phyloP scores from a whole-genome alignment of 192 early-diverging fungal species.

The Rhizoclosmatium sp. region DNA sequence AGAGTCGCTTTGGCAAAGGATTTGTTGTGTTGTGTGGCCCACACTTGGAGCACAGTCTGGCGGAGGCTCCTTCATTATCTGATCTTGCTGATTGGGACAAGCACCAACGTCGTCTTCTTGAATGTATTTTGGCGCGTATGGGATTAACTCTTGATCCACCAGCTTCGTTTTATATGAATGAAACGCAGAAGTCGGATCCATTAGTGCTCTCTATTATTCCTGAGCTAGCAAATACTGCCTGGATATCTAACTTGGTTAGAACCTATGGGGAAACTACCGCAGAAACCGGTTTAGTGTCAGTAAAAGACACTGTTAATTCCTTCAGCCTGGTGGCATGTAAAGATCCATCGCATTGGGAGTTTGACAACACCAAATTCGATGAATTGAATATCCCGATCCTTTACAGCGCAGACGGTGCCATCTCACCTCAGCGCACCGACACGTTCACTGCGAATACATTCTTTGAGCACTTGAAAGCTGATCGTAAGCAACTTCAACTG shows the following conservation, averaged over 20 bases:
- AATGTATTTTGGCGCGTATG: slow-evolving; percentile 67
- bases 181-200: slow-evolving; percentile 1
- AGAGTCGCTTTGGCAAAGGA: slow-evolving; percentile 65
- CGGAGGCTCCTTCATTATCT: slow-evolving; percentile 15
- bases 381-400: background rate
- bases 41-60: slow-evolving; percentile 84
- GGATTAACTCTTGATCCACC: slow-evolving; percentile 63
- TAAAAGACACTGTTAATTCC: slow-evolving; percentile 39
- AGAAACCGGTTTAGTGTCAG: slow-evolving; percentile 1
- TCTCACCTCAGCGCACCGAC: background rate
- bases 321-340: slow-evolving; percentile 23
- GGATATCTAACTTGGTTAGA: slow-evolving; percentile 6
- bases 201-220: slow-evolving; percentile 8
- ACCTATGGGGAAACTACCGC: background rate
- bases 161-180: background rate
- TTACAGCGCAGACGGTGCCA: background rate
- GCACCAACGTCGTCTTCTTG: slow-evolving; percentile 38
- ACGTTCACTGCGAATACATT: slow-evolving; percentile 35
- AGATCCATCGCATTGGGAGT: background rate
- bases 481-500: background rate
- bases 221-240: background rate
- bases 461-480: slow-evolving; percentile 21
- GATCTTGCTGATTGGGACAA: slow-evolving; percentile 58
- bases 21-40: slow-evolving; percentile 79
- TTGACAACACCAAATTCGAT: background rate